Evolutionary conservation across 495 filamentous ascomycete genomes (phyloP).

Genomic region (Neurospora sp.): DNA sequence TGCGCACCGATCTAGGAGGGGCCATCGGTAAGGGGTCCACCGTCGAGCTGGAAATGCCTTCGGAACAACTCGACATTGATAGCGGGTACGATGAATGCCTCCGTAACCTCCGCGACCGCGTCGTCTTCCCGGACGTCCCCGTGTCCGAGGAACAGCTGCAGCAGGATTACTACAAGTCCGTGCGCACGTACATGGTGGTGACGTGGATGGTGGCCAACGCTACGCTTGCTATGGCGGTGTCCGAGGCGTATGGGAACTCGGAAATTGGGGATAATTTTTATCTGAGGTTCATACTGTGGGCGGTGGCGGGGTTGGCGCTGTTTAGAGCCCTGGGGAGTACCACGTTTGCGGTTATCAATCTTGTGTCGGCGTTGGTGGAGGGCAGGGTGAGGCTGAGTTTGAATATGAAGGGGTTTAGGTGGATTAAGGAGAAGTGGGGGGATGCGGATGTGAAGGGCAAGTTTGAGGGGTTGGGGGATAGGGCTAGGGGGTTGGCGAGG

Average conservation of each 20-base stretch:
- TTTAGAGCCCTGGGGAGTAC: conserved; percentile 77
- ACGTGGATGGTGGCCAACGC: conserved; percentile 91
- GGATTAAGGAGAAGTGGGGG: conserved; percentile 46
- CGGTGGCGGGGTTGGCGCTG: conserved; percentile 73
- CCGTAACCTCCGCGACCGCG: conserved; percentile 85
- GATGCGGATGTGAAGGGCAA: conserved; percentile 45
- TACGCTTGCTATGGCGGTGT: conserved; percentile 84
- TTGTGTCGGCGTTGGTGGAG: conserved; percentile 77
- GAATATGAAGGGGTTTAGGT: conserved; percentile 40
- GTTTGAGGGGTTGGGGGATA: conserved; percentile 32
- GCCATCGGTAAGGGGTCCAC: conserved; percentile 62
- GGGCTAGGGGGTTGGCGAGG: conserved; percentile 18
- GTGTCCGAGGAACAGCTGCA: conserved; percentile 73
- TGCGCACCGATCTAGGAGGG: conserved; percentile 81
- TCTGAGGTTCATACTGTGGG: conserved; percentile 86
- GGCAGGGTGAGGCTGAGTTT: conserved; percentile 59
- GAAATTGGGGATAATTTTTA: conserved; percentile 78
- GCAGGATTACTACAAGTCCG: conserved; percentile 96
- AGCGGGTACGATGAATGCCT: conserved; percentile 94
- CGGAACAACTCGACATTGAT: conserved; percentile 96
- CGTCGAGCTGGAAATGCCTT: conserved; percentile 91
- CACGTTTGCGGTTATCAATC: conserved; percentile 71
- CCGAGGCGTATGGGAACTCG: conserved; percentile 66
- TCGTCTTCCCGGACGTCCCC: conserved; percentile 59
- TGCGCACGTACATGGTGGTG: conserved; percentile 98